Base-by-base conservation (phyloP, 148 eudicot species). In the Camellia lanceoleosa region DNA sequence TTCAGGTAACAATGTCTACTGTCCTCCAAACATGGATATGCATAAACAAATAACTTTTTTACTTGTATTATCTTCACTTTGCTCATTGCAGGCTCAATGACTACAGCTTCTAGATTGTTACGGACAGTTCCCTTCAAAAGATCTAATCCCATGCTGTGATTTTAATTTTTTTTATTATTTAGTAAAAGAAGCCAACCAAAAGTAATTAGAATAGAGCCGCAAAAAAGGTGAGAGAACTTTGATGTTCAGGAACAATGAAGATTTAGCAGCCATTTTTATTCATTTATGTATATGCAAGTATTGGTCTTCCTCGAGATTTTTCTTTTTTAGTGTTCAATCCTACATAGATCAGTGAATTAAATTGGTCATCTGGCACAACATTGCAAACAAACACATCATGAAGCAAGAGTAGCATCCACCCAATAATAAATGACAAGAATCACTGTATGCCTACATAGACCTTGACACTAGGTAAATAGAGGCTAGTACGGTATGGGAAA, bases 21-120 rank as follows among this genome's bases (percentile, higher is more conserved):
- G 38, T 63, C 10, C 10, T 19, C 12, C 38, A 63, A 20, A 63
- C 20, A 63, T 7, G 19, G 66, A 19, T 19, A 5, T 6, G 10
- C 7, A 19, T 18, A 61, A 3, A 4, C 30, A 1, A 63, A 19
- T 63, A 9, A 63, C 66, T 38, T 66, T 5, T 51, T 1, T 81
- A 94, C 98, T 94, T 96, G 98, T 80, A 97, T 82, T 56, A 91
- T 97, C 89, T 97, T 97, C 54, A 97, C 95, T 92, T 96, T 96
- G 91, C 99, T 96, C 99, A 97, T 94, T 63, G 99, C 98, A 54
- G 99, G 99, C 83, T 97, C 98, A 77, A 97, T 92, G 46, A 97
- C 99, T 66, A 98, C 99, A 59, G 97, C 98, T 83, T 94, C 98
- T 65, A 97, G 84, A 83, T 97, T 97, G 91, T 94, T 97, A 38